A percentile compares a stretch with the other conserved stretches of the same genome.
phyloP scores from a whole-genome alignment of 202 grass and related monocot species.

The Zizania palustris region DNA sequence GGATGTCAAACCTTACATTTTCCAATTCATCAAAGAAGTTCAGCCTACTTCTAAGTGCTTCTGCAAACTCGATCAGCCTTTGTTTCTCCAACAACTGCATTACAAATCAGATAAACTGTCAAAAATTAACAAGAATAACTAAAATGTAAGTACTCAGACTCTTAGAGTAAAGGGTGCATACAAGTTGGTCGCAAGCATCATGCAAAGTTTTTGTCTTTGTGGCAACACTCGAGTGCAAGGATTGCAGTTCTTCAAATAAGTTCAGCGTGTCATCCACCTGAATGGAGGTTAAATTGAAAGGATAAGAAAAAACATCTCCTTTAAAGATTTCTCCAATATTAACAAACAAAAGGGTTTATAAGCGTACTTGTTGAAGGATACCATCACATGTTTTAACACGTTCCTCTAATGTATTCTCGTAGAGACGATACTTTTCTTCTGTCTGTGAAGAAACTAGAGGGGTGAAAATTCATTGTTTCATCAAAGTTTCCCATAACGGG shows the following conservation, averaged over 20 bases:
- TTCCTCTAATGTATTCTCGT: conserved; percentile 76
- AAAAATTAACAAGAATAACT: conserved; percentile 8
- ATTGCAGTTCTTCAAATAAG: conserved; percentile 89
- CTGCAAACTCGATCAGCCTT: conserved; percentile 92
- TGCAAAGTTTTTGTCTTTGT: conserved; percentile 94
- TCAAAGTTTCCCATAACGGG: conserved; percentile 17
- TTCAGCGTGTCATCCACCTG: conserved; percentile 91
- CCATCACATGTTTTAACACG: conserved; percentile 84
- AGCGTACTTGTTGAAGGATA: conserved; percentile 88
- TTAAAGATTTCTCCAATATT: conserved; percentile 1
- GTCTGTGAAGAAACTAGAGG: conserved; percentile 59
- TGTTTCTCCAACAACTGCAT: conserved; percentile 91
- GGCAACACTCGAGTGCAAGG: conserved; percentile 81
- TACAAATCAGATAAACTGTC: background rate
- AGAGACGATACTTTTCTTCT: conserved; percentile 95
- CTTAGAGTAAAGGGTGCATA: conserved; percentile 38
- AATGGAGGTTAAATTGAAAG: conserved; percentile 29
- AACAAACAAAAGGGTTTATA: conserved; percentile 4
- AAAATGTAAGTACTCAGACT: background rate
- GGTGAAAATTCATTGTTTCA: conserved; percentile 16
- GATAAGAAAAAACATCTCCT: background rate
- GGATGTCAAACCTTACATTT: conserved; percentile 78
- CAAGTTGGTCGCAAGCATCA: conserved; percentile 93
- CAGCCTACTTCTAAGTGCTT: conserved; percentile 87
- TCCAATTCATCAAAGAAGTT: conserved; percentile 97